These are phyloP conservation scores for Calonectria crousiana DNA, from an alignment of 2,329 filamentous ascomycete species.

Conservation along the genomic window DNA sequence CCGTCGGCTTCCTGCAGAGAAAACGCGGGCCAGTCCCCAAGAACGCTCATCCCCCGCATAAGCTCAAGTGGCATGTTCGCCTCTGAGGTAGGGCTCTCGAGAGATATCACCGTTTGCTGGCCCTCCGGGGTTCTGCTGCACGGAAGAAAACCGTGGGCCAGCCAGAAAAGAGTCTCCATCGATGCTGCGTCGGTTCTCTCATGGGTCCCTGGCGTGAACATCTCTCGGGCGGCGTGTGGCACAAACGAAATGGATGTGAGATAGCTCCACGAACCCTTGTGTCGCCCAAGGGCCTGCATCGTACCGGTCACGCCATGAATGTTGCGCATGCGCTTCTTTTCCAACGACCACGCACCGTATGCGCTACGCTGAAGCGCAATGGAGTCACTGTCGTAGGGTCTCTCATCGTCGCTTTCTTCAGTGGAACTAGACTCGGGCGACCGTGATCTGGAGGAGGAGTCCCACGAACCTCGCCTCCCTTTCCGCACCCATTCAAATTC, in stretches of 20 bases:
- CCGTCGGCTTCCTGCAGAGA: constrained; percentile 20
- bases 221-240: constrained; percentile 17
- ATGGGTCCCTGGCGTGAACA: constrained; percentile 1
- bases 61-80: not conserved
- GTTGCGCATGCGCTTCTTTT: not conserved
- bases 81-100: constrained; percentile 7
- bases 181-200: not conserved
- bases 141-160: constrained; percentile 22
- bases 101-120: constrained; percentile 16
- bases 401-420: not conserved
- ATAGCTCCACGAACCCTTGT: constrained; percentile 26
- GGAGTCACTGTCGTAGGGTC: not conserved
- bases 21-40: constrained; percentile 15
- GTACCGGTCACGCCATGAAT: constrained; percentile 14
- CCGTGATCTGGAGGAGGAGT: not conserved
- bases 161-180: constrained; percentile 23
- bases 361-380: constrained; percentile 3
- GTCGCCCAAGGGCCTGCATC: constrained; percentile 15
- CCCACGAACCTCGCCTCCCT: too few species aligned
- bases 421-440: not conserved
- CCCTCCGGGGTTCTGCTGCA: constrained; percentile 11
- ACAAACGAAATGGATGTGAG: constrained; percentile 23
- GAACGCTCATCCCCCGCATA: not conserved
- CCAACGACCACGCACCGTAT: constrained; percentile 13
- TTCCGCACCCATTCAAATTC: not conserved